Conservation (phyloP, 1,139 yeast species). For the Geotrichum cucujoidarum region DNA sequence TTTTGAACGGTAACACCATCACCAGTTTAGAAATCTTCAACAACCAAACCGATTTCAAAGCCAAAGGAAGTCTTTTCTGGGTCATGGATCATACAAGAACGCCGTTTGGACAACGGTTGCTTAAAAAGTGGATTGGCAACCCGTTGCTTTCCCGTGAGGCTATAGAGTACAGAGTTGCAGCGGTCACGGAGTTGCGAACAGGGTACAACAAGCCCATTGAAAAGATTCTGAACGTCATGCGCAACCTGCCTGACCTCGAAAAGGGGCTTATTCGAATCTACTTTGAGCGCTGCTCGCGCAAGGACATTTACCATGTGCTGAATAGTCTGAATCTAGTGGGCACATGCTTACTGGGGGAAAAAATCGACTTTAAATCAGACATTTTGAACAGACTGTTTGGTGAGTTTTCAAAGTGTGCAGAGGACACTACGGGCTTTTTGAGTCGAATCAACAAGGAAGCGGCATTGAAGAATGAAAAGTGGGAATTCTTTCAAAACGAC, state of each 20-base stretch:
- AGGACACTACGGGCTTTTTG: conserved; percentile 39
- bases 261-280: conserved; percentile 61
- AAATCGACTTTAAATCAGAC: conserved; percentile 28
- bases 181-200: conserved; percentile 55
- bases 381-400: conserved; percentile 35
- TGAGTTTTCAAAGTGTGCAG: conserved; percentile 25
- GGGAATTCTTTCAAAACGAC: conserved; percentile 32
- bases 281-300: conserved; percentile 55
- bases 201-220: conserved; percentile 41
- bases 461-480: conserved; percentile 51
- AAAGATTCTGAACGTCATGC: conserved; percentile 44
- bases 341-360: neutral
- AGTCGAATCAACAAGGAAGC: conserved; percentile 52
- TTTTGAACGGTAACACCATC: conserved; percentile 63
- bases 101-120: conserved; percentile 61
- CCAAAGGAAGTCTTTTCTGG: conserved; percentile 71
- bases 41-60: conserved; percentile 53
- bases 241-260: conserved; percentile 59
- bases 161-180: conserved; percentile 59
- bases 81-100: conserved; percentile 76
- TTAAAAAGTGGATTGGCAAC: conserved; percentile 66
- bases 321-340: conserved; percentile 32
- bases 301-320: conserved; percentile 60
- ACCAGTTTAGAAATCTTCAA: conserved; percentile 68
- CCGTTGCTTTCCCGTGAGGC: conserved; percentile 55